A percentile compares a stretch with the other conserved stretches of the same genome.
These are phyloP conservation scores for Sphagnurus paluster DNA, from an alignment of 1,284 basidiomycete genomes.

Conservation along the genomic window DNA sequence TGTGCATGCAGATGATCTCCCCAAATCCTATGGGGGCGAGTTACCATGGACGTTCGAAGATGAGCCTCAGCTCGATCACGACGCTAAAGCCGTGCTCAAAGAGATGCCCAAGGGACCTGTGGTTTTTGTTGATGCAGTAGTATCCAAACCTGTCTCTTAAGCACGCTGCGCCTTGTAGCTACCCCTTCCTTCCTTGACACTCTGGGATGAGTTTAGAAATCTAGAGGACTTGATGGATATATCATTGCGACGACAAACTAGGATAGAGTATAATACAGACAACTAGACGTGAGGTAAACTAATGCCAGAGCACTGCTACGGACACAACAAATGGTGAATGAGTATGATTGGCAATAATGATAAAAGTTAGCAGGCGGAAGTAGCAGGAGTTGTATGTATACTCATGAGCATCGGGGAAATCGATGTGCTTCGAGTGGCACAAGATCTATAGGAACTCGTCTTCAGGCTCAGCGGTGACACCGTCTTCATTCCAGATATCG, in stretches of 20 bases:
- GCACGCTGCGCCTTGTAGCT: no score
- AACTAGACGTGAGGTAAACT: not conserved
- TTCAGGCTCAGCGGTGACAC: slow-evolving; percentile 31
- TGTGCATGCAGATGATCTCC: slow-evolving; percentile 58
- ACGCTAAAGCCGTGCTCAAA: slow-evolving; percentile 36
- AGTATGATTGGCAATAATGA: not conserved
- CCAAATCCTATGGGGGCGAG: slow-evolving; percentile 65
- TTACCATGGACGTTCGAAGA: slow-evolving; percentile 68
- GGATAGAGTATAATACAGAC: slow-evolving; percentile 6
- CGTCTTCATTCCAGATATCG: slow-evolving; percentile 80
- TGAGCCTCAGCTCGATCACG: slow-evolving; percentile 58
- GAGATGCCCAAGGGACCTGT: slow-evolving; percentile 50
- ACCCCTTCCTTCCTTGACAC: not conserved
- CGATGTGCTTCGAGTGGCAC: not conserved
- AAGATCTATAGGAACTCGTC: slow-evolving; percentile 19
- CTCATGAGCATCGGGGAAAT: not conserved
- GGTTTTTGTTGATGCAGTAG: slow-evolving; percentile 46
- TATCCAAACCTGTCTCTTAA: slow-evolving; percentile 21
- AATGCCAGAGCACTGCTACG: not conserved
- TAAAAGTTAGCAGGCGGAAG: not conserved
- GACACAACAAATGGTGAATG: not conserved
- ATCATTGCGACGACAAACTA: no score
- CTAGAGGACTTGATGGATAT: no score
- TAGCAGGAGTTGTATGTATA: not conserved
- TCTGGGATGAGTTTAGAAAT: not conserved